Base-by-base conservation (phyloP, 2,329 filamentous ascomycete species). In the Talaromyces albobiverticillius region DNA sequence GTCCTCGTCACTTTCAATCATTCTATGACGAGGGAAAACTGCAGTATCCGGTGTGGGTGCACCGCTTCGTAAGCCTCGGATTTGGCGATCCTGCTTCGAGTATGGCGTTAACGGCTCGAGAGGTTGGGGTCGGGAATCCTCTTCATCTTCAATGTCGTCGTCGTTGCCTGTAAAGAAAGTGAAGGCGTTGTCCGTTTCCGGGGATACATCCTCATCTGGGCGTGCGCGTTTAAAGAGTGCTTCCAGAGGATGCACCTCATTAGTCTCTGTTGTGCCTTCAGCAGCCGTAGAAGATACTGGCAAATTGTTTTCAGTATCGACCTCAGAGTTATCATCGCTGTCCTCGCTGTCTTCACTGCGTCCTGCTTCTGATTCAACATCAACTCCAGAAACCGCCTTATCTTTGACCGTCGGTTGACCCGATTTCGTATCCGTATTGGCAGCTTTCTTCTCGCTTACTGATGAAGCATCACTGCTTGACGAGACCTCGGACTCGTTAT, bases 31-130 rank as follows among this genome's bases (percentile, higher is more conserved):
- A 52, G 59, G 84, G 2, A 89, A 85, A 56, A 91, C 85, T 1
- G 90, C 90, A 0, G 94, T 97, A 67, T 99, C 94, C 0, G 94
- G 94, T 0, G 94, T 99, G 0, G 94, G 94, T 2, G 94, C 94
- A 5, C 91, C 91, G 67, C 91, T 96, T 53, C 94, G 82, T n/a
- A 89, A 67, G 42, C 71, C 70, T 31, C 77, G 67, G 48, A 82
- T 83, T 58, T 91, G 82, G 26, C 93, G 77, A 61, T 97, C 93
- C 61, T 86, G 82, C 59, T 86, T 84, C 0, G 89, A 90, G 68
- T 85, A 95, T 0, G 93, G 93, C 0, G 93, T 96, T 71, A 90
- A 84, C 11, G 91, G 92, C 48, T 65, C 70, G 14, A 59, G 53
- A 18, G 51, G 57, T 14, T 65, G 60, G 48, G 67, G 61, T 58